These are phyloP conservation scores for Polygonum aviculare DNA, from an alignment of 148 eudicot genomes.

Conservation along the genomic window DNA sequence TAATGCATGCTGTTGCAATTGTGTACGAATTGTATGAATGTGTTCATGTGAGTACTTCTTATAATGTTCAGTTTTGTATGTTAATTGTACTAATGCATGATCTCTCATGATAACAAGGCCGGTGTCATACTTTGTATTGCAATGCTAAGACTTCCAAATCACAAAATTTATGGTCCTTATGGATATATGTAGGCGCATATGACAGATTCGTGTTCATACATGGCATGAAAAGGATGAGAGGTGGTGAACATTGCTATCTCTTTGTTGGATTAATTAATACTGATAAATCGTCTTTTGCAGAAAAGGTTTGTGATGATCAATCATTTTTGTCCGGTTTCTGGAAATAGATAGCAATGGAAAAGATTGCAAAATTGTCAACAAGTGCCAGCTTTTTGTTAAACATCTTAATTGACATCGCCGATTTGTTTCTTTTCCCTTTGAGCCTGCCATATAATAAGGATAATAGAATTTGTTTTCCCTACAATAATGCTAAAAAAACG, in stretches of 20 bases:
- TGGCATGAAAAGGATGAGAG: not conserved
- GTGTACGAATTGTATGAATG: not conserved
- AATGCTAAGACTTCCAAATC: too few species aligned
- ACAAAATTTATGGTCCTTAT: too few species aligned
- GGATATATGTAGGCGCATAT: too few species aligned
- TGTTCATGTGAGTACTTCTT: not conserved
- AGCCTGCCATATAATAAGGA: too few species aligned
- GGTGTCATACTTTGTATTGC: too few species aligned
- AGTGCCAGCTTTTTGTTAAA: not conserved
- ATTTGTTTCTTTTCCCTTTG: not conserved
- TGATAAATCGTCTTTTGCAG: not conserved
- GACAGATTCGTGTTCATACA: not conserved
- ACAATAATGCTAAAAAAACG: too few species aligned
- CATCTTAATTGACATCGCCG: not conserved
- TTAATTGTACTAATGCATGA: not conserved
- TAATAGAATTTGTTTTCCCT: too few species aligned
- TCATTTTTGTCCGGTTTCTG: not conserved
- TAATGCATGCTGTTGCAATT: not conserved
- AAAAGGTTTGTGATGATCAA: not conserved
- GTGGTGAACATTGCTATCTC: not conserved
- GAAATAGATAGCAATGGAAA: not conserved
- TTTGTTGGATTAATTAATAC: slow-evolving; percentile 1
- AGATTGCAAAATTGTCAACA: not conserved
- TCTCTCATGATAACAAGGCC: too few species aligned
- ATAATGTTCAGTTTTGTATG: not conserved